Base-by-base conservation (phyloP, 352 stramenopile species). In the Phytophthora nicotianae region DNA sequence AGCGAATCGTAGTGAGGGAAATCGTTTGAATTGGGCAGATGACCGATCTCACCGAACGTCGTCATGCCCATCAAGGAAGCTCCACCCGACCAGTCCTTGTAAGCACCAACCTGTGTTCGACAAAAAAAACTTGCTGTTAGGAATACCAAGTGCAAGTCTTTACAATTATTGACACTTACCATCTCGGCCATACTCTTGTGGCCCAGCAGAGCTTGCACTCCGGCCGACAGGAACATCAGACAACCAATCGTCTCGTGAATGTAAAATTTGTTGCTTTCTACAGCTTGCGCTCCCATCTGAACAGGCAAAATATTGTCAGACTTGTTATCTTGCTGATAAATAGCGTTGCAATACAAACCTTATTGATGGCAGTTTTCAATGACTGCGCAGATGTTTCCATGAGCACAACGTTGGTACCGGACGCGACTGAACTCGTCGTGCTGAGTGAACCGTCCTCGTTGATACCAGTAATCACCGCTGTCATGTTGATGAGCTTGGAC, bases 171-270 rank as follows among this genome's bases (percentile, higher is more conserved):
- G 16, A 20, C 14, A 47, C 10, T 23, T 72, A 90, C 87, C 85
- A 96, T 93, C 60, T 93, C 87, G 0, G 87, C 81, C 87, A 96
- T 96, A 70, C 81, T 92, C 63, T 93, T 91, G 64, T 93, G 83
- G 13, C 87, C 87, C 16, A 94, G 62, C 16, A 96, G 71, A n/a
- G 85, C 86, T 50, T 96, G 85, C 5, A 96, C 82, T 19, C 85
- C 87, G 10, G 87, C 85, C 9, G 87, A 96, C 13, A 96, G 65
- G 68, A 96, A 96, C 84, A 96, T 93, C 26, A 96, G 64, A 56
- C 83, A 93, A 20, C 87, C 85, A 29, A 89, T 86, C 26, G 83
- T 90, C 68, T 96, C 87, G 57, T 84, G 75, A 40, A 93, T 84
- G 68, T 88, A 76, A 58, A 94, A 93, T 57, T 91, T 91, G 64